A percentile compares a stretch with the other conserved stretches of the same genome.
phyloP scores from a whole-genome alignment of 208 protist species.

The Acanthamoeba lugdunensis region DNA sequence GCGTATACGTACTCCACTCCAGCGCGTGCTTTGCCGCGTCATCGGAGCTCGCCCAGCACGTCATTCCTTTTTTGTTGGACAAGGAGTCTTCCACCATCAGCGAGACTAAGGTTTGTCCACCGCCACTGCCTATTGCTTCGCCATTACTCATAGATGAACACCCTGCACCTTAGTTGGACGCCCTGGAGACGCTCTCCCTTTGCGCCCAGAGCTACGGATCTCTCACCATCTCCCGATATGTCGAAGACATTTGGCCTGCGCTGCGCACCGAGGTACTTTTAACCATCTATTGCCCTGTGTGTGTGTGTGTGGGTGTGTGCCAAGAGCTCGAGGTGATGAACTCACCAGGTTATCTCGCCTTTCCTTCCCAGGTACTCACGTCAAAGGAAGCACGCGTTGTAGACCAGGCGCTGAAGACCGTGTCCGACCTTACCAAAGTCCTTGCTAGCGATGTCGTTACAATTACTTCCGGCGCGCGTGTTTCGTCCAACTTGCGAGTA shows the following conservation, averaged over 20 bases:
- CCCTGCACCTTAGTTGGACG: background rate
- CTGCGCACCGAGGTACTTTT: conserved; percentile 5
- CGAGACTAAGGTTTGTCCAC: conserved; percentile 16
- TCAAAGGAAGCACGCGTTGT: conserved; percentile 49
- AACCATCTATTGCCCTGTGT: background rate
- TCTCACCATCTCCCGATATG: background rate
- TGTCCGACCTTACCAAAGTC: conserved; percentile 17
- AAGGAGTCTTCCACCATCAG: conserved; percentile 35
- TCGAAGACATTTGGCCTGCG: conserved; percentile 65
- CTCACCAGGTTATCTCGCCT: background rate
- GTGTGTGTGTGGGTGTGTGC: background rate
- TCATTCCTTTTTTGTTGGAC: conserved; percentile 56
- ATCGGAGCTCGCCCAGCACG: conserved; percentile 20
- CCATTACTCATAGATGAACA: background rate
- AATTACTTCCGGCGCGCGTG: background rate
- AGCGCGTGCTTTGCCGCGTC: conserved; percentile 35
- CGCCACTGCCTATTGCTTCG: background rate
- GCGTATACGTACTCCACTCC: background rate
- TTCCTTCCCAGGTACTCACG: background rate
- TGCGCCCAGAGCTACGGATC: conserved; percentile 51
- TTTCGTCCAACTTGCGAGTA: conserved; percentile 44
- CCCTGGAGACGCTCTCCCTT: conserved; percentile 25
- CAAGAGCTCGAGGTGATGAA: background rate
- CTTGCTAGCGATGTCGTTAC: conserved; percentile 14
- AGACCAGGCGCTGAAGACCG: conserved; percentile 15